These are phyloP conservation scores for Candida koratica DNA, from an alignment of 805 yeast genomes.

Conservation along the genomic window DNA sequence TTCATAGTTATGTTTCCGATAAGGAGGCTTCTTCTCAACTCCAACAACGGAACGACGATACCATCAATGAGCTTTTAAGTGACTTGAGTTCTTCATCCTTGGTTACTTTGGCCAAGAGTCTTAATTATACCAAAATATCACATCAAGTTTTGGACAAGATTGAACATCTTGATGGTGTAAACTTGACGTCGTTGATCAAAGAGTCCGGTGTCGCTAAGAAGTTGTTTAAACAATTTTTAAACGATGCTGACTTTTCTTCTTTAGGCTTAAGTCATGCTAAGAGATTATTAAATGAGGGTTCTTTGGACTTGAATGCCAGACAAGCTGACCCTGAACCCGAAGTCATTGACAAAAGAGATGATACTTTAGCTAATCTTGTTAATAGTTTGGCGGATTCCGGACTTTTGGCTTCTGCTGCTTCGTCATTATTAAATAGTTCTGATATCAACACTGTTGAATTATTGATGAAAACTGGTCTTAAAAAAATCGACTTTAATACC, in stretches of 20 bases:
- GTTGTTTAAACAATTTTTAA: constrained; percentile 17
- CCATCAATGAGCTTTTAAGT: constrained; percentile 8
- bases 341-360: constrained; percentile 8
- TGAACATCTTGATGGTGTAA: constrained; percentile 7
- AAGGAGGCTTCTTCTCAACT: constrained; percentile 1
- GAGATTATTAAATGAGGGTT: constrained; percentile 15
- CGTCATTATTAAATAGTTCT: constrained; percentile 22
- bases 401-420: constrained; percentile 20
- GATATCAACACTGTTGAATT: constrained; percentile 18
- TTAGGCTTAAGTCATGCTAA: constrained; percentile 18
- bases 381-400: constrained; percentile 22
- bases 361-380: constrained; percentile 19
- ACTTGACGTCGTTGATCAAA: constrained; percentile 10
- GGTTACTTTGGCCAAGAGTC: constrained; percentile 9
- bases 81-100: constrained; percentile 10
- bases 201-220: constrained; percentile 13
- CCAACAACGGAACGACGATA: constrained; percentile 10
- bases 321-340: neutral
- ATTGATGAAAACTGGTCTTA: constrained; percentile 20
- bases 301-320: constrained; percentile 8
- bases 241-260: constrained; percentile 16
- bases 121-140: constrained; percentile 9
- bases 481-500: constrained; percentile 19
- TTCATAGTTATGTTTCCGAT: constrained; percentile 11
- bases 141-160: constrained; percentile 8